Evolutionary conservation across 768 basidiomycete genomes (phyloP).

Genomic region (Clitopilus passeckerianus): DNA sequence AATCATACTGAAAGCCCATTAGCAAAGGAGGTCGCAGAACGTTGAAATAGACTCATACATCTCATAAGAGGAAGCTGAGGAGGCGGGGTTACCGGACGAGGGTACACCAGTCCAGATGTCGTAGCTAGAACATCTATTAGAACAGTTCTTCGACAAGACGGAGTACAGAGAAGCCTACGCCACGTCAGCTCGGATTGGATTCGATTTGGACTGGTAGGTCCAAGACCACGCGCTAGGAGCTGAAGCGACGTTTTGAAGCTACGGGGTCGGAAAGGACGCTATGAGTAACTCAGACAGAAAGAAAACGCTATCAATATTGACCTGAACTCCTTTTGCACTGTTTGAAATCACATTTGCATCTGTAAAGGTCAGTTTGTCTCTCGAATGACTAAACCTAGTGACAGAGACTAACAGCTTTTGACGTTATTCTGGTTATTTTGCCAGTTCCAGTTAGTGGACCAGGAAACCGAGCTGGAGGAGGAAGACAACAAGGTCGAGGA

Average conservation of each 20-base stretch:
- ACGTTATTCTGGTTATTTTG: constrained; percentile 43
- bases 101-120: constrained; percentile 50
- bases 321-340: constrained; percentile 44
- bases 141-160: neutral
- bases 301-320: constrained; percentile 8
- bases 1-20: constrained; percentile 39
- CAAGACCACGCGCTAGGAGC: constrained; percentile 51
- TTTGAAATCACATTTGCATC: constrained; percentile 47
- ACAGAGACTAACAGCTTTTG: constrained; percentile 46
- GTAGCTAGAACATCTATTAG: constrained; percentile 27
- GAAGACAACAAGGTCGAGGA: constrained; percentile 38
- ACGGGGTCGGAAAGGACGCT: neutral
- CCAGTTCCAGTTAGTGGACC: constrained; percentile 53
- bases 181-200: constrained; percentile 49
- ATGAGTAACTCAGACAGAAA: neutral
- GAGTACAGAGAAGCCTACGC: constrained; percentile 22
- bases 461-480: constrained; percentile 36
- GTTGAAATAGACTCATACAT: constrained; percentile 29
- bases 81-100: constrained; percentile 38
- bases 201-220: constrained; percentile 38
- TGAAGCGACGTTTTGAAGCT: constrained; percentile 35
- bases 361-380: constrained; percentile 8
- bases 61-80: constrained; percentile 43
- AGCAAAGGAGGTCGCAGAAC: neutral
- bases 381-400: neutral